A percentile compares a stretch with the other conserved stretches of the same genome.
phyloP scores from a whole-genome alignment of 352 stramenopile genomes.

The Pythium sukuiense region DNA sequence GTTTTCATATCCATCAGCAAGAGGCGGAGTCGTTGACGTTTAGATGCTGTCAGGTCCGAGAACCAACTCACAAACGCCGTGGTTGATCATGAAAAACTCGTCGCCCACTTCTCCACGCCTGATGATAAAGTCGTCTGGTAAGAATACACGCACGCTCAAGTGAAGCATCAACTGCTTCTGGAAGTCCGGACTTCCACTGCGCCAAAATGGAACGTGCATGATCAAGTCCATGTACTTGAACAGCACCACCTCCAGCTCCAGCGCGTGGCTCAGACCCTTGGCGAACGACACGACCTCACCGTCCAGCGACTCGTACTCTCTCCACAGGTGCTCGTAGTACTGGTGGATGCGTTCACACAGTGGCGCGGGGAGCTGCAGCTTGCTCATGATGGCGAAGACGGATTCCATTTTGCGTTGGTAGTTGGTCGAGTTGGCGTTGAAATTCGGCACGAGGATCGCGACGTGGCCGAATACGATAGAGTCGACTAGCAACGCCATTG shows the following conservation, averaged over 20 bases:
- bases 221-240: conserved; percentile 76
- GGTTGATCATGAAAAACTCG: conserved; percentile 76
- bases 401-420: conserved; percentile 76
- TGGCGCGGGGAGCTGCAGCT: conserved; percentile 44
- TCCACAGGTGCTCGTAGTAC: conserved; percentile 70
- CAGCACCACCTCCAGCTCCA: conserved; percentile 62
- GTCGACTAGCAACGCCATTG: conserved; percentile 45
- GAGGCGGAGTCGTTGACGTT: conserved; percentile 15
- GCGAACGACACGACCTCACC: conserved; percentile 49
- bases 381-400: conserved; percentile 56
- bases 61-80: conserved; percentile 48
- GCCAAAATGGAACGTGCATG: conserved; percentile 60
- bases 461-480: conserved; percentile 71
- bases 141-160: conserved; percentile 59
- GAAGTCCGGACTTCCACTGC: conserved; percentile 52
- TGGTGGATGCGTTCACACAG: conserved; percentile 54
- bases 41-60: conserved; percentile 32
- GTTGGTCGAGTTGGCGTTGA: conserved; percentile 48
- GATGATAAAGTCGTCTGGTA: conserved; percentile 76
- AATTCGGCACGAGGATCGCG: conserved; percentile 59
- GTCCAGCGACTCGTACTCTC: conserved; percentile 66
- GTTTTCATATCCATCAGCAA: not conserved
- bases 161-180: conserved; percentile 61
- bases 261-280: conserved; percentile 58
- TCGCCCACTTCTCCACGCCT: conserved; percentile 50